These are phyloP conservation scores for Sanghuangporus sanghuang DNA, from an alignment of 1,284 basidiomycete species.

Conservation along the genomic window DNA sequence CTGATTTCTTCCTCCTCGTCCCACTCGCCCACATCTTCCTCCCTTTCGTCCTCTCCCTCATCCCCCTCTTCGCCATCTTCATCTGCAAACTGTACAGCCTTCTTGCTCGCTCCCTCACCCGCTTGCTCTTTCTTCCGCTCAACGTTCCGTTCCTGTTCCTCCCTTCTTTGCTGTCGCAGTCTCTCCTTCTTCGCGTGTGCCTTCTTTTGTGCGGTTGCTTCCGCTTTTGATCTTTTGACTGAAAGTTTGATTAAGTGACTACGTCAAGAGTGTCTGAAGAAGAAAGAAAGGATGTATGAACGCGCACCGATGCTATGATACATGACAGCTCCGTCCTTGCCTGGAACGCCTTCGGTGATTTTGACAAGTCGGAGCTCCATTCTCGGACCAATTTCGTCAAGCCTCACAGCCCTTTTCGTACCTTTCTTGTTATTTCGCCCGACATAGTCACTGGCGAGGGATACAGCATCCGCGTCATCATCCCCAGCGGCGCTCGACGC, in stretches of 20 bases:
- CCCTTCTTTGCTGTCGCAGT: slow-evolving; percentile 68
- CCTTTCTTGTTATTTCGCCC: slow-evolving; percentile 93
- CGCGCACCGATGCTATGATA: slow-evolving; percentile 86
- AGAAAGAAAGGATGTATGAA: background rate
- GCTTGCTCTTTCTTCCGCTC: slow-evolving; percentile 60
- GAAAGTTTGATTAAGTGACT: slow-evolving; percentile 1
- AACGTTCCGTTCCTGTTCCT: slow-evolving; percentile 88
- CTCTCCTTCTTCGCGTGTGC: slow-evolving; percentile 74
- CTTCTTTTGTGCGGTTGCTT: slow-evolving; percentile 59
- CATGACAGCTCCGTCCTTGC: slow-evolving; percentile 83
- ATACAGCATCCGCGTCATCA: slow-evolving; percentile 77
- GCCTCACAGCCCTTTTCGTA: slow-evolving; percentile 82
- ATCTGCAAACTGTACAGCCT: slow-evolving; percentile 17
- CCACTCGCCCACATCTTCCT: slow-evolving; percentile 33
- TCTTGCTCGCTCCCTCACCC: slow-evolving; percentile 24
- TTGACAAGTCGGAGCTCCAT: slow-evolving; percentile 94
- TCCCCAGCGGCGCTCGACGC: slow-evolving; percentile 74
- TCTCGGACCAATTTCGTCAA: slow-evolving; percentile 94
- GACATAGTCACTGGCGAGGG: slow-evolving; percentile 88
- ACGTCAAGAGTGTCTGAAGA: background rate
- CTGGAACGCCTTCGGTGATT: slow-evolving; percentile 91
- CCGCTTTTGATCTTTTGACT: slow-evolving; percentile 83
- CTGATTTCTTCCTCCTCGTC: slow-evolving; percentile 32
- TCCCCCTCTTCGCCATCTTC: slow-evolving; percentile 32
- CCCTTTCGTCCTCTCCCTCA: slow-evolving; percentile 41